Evolutionary conservation across 2,329 filamentous ascomycete genomes (phyloP).

Genomic region (Saccharata proteae): DNA sequence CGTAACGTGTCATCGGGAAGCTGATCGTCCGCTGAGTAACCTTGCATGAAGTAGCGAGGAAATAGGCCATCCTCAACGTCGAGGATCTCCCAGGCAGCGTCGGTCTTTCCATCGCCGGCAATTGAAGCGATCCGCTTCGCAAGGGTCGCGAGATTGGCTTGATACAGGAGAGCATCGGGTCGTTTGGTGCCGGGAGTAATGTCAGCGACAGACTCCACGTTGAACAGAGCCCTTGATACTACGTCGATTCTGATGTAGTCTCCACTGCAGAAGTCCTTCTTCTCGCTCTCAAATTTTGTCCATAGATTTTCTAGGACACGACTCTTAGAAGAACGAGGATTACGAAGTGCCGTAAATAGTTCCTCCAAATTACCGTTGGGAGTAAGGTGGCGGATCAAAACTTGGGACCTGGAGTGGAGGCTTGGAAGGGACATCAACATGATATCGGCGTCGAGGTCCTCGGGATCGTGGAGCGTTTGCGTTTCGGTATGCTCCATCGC

Average conservation of each 20-base stretch:
- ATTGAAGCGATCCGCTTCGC: conserved; percentile 24
- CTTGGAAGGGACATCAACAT: conserved; percentile 30
- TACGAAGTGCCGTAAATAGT: conserved; percentile 10
- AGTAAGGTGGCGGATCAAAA: conserved; percentile 20
- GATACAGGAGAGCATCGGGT: conserved; percentile 30
- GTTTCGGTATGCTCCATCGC: conserved; percentile 31
- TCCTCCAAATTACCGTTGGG: conserved; percentile 9
- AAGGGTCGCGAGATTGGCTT: conserved; percentile 32
- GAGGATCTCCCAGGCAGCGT: conserved; percentile 19
- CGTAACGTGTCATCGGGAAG: conserved; percentile 33
- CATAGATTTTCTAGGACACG: conserved; percentile 14
- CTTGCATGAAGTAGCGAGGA: conserved; percentile 19
- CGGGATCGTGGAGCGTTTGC: conserved; percentile 5
- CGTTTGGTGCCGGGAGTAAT: conserved; percentile 12
- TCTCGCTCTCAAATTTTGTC: conserved; percentile 20
- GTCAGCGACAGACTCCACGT: background rate
- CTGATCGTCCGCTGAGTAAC: conserved; percentile 24
- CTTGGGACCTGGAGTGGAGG: conserved; percentile 19
- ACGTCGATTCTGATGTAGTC: conserved; percentile 26
- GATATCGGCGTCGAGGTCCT: conserved; percentile 26
- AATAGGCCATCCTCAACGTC: conserved; percentile 22
- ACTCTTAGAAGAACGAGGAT: conserved; percentile 19
- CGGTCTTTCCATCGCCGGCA: conserved; percentile 15
- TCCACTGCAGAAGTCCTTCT: conserved; percentile 24
- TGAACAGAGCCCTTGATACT: conserved; percentile 1